phyloP scores from a whole-genome alignment of 257 asterid genomes.

The Misopates orontium region DNA sequence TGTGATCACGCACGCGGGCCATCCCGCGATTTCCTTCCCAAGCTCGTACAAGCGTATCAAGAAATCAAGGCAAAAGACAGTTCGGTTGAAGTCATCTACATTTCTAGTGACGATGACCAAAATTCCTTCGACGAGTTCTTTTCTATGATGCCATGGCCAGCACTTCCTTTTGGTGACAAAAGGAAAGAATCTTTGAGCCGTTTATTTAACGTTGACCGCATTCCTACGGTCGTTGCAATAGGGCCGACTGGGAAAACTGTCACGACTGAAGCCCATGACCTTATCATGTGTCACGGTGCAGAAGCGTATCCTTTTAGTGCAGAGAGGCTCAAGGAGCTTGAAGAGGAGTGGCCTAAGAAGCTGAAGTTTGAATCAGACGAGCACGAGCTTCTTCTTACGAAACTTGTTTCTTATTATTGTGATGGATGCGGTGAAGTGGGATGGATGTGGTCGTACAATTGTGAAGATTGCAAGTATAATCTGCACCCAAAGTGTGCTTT shows the following conservation, averaged over 20 bases:
- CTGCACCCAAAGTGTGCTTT: conserved; percentile 68
- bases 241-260: conserved; percentile 71
- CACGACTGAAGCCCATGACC: conserved; percentile 55
- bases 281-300: conserved; percentile 56
- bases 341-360: conserved; percentile 72
- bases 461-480: conserved; percentile 64
- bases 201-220: conserved; percentile 64
- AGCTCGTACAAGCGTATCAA: conserved; percentile 48
- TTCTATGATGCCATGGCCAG: conserved; percentile 80
- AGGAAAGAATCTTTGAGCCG: conserved; percentile 53
- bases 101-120: conserved; percentile 71
- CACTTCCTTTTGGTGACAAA: conserved; percentile 62
- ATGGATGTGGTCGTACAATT: conserved; percentile 58
- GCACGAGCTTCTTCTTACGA: conserved; percentile 66
- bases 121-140: conserved; percentile 62
- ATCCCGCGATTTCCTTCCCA: conserved; percentile 75
- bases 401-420: conserved; percentile 43
- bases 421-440: conserved; percentile 67
- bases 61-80: conserved; percentile 50
- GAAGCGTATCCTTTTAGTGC: conserved; percentile 76
- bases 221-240: conserved; percentile 70
- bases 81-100: conserved; percentile 60
- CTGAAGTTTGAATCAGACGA: conserved; percentile 41
- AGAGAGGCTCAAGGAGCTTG: conserved; percentile 69
- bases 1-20: conserved; percentile 97